These are phyloP conservation scores for Exserohilum rostratum DNA, from an alignment of 2,329 filamentous ascomycete genomes.

Conservation along the genomic window DNA sequence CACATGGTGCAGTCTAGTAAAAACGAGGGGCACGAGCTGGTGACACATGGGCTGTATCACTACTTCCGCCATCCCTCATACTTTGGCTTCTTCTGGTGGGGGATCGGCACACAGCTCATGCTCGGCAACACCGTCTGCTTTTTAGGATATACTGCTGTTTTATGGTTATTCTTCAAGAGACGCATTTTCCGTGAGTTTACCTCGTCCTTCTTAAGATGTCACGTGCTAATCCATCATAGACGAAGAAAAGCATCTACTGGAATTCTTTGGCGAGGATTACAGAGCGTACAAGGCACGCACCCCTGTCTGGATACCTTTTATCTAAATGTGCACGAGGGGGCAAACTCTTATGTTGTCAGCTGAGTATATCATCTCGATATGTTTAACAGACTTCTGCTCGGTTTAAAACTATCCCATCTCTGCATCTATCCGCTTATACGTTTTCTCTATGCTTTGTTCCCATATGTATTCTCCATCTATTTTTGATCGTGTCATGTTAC, in stretches of 20 bases:
- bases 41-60: slow-evolving; percentile 80
- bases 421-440: too few species aligned
- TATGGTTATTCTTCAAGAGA: slow-evolving; percentile 84
- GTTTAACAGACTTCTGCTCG: neutral
- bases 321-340: slow-evolving; percentile 41
- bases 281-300: slow-evolving; percentile 73
- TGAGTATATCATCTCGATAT: neutral
- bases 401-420: too few species aligned
- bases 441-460: too few species aligned
- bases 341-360: neutral
- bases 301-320: slow-evolving; percentile 80
- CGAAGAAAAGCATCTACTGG: slow-evolving; percentile 78
- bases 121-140: slow-evolving; percentile 85
- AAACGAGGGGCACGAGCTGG: slow-evolving; percentile 76
- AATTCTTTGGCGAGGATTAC: slow-evolving; percentile 88
- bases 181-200: slow-evolving; percentile 68
- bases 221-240: slow-evolving; percentile 49
- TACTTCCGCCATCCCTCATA: slow-evolving; percentile 85
- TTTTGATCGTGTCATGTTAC: too few species aligned
- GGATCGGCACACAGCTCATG: slow-evolving; percentile 88
- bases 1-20: slow-evolving; percentile 74
- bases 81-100: slow-evolving; percentile 99
- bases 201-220: neutral
- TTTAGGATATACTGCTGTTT: slow-evolving; percentile 70
- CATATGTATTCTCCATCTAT: too few species aligned